Conservation (phyloP, 768 basidiomycete species). For the Lactarius psammicola region DNA sequence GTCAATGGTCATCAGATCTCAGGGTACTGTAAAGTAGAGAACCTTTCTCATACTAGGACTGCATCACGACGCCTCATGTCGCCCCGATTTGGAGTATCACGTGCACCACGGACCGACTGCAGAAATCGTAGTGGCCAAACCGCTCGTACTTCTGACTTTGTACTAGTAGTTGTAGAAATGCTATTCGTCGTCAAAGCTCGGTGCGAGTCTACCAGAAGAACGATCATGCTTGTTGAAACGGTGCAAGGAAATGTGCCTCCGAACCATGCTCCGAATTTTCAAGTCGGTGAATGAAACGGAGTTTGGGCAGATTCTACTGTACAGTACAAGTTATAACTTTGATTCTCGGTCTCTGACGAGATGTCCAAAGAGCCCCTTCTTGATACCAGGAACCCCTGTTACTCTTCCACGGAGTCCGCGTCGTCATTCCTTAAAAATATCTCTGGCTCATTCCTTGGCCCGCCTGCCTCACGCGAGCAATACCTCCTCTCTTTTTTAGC, state of each 20-base stretch:
- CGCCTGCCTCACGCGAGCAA: conserved; percentile 23
- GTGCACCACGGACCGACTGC: neutral
- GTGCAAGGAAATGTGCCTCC: neutral
- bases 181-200: too few relatives aligned
- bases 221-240: too few relatives aligned
- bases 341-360: neutral
- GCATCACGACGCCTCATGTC: too few relatives aligned
- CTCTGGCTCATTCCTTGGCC: conserved; percentile 10
- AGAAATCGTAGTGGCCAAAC: too few relatives aligned
- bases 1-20: conserved; percentile 30
- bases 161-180: neutral
- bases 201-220: too few relatives aligned
- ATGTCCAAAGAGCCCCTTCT: conserved; percentile 7
- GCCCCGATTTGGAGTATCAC: neutral
- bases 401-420: conserved; percentile 12
- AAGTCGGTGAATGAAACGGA: conserved; percentile 12
- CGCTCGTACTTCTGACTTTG: too few relatives aligned
- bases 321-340: neutral
- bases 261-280: too few relatives aligned
- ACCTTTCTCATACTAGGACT: too few relatives aligned
- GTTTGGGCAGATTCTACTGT: neutral
- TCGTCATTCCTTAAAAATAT: conserved; percentile 18
- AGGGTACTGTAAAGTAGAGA: neutral
- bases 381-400: conserved; percentile 21
- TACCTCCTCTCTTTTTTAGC: conserved; percentile 24